A percentile compares a stretch with the other conserved stretches of the same genome.
phyloP scores from a whole-genome alignment of 139 green algal species.

The Asterochloris sp. region DNA sequence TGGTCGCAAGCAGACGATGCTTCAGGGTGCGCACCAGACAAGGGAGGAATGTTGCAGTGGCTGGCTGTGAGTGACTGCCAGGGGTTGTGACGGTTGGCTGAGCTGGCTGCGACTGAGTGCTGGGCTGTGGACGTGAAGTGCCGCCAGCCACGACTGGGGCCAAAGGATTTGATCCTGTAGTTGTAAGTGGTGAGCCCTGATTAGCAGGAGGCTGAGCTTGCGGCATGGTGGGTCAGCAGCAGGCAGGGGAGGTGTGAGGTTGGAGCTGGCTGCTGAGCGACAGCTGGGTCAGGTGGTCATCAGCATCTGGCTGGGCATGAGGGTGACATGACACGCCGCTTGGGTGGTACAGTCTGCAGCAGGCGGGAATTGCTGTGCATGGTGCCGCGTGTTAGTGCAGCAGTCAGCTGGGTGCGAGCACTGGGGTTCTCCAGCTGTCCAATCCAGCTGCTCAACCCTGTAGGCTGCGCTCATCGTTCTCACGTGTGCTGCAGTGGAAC shows the following conservation, averaged over 20 bases:
- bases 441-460: no score
- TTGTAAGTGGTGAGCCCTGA: neutral
- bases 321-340: no score
- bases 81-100: neutral
- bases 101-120: no score
- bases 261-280: neutral
- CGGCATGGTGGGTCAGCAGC: neutral
- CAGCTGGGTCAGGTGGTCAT: neutral
- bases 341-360: no score
- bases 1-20: neutral
- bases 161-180: neutral
- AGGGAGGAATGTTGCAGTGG: neutral
- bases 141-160: neutral
- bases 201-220: neutral
- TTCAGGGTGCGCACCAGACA: neutral
- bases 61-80: neutral
- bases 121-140: neutral
- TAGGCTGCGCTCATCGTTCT: no score
- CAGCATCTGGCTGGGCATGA: no score
- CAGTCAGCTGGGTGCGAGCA: no score
- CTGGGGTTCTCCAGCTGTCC: no score
- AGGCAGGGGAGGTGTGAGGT: neutral
- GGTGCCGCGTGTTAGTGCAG: no score
- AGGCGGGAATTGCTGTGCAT: no score
- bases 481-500: slow-evolving; percentile 8